Evolutionary conservation across 208 protist genomes (phyloP).

Genomic region (Trypanosoma cruzi): DNA sequence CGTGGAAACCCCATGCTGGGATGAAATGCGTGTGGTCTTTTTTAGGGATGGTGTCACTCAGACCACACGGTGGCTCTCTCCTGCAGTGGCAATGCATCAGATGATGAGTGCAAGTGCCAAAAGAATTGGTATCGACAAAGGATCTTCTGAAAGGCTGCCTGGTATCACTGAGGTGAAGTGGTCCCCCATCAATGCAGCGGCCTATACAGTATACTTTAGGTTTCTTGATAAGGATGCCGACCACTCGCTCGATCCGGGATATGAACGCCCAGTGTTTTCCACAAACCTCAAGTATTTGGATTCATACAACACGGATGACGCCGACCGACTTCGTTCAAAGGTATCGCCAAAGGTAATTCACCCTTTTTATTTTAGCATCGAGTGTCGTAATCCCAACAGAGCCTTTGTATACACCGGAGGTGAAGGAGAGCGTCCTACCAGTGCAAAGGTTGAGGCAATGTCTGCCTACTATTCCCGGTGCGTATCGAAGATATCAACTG

Average conservation of each 20-base stretch:
- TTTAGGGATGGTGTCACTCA: constrained; percentile 46
- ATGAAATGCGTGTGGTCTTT: constrained; percentile 49
- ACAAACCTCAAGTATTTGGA: constrained; percentile 25
- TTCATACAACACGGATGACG: background rate
- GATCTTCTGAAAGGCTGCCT: background rate
- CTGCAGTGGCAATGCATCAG: constrained; percentile 28
- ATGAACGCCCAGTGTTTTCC: constrained; percentile 13
- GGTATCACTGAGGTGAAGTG: constrained; percentile 26
- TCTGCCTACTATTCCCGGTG: constrained; percentile 48
- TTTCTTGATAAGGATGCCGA: constrained; percentile 2
- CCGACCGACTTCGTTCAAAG: background rate
- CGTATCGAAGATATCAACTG: constrained; percentile 49
- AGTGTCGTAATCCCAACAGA: constrained; percentile 50
- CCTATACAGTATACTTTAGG: constrained; percentile 57
- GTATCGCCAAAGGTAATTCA: constrained; percentile 47
- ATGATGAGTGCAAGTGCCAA: background rate
- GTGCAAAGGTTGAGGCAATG: constrained; percentile 54
- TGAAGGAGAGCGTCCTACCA: constrained; percentile 42
- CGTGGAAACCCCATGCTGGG: constrained; percentile 42
- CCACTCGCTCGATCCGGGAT: constrained; percentile 17
- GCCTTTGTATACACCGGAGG: constrained; percentile 38
- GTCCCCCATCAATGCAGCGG: constrained; percentile 48
- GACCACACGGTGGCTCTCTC: constrained; percentile 56
- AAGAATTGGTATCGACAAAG: background rate
- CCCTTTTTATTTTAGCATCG: constrained; percentile 44